phyloP scores from a whole-genome alignment of 805 yeast species.

The Cephaloascus albidus region DNA sequence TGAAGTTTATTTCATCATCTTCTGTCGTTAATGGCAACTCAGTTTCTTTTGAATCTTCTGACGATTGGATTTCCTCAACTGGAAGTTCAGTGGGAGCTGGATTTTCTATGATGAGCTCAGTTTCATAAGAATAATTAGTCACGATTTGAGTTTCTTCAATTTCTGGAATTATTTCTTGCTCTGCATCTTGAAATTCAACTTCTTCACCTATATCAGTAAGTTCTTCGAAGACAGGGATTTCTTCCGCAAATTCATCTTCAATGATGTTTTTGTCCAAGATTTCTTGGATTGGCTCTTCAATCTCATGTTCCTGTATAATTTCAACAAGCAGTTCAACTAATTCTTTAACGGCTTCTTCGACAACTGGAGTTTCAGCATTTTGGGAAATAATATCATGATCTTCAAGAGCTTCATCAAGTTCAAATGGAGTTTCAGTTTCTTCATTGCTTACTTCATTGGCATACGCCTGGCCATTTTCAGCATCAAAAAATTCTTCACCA shows the following conservation, averaged over 20 bases:
- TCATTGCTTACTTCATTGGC: constrained; percentile 6
- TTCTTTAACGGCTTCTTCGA: background rate
- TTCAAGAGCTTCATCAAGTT: constrained; percentile 1
- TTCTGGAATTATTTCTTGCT: constrained; percentile 1
- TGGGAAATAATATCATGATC: background rate
- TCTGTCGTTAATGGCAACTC: no score
- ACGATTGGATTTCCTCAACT: background rate
- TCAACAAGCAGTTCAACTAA: background rate
- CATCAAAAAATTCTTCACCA: constrained; percentile 10
- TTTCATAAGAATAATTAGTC: background rate
- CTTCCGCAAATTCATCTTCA: constrained; percentile 1
- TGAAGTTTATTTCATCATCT: no score
- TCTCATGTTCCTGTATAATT: background rate
- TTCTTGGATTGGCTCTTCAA: constrained; percentile 1
- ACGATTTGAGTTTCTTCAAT: background rate
- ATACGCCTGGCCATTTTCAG: constrained; percentile 5
- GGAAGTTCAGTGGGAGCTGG: background rate
- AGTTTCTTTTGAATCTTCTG: background rate
- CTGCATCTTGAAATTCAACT: constrained; percentile 1
- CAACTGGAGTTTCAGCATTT: constrained; percentile 1
- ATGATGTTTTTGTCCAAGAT: background rate
- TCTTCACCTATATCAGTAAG: constrained; percentile 1
- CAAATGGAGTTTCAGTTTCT: constrained; percentile 7
- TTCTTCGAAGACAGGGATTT: constrained; percentile 2
- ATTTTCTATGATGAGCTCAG: background rate